phyloP scores from a whole-genome alignment of 306 rosid species.

The Elaeagnus macrophylla region DNA sequence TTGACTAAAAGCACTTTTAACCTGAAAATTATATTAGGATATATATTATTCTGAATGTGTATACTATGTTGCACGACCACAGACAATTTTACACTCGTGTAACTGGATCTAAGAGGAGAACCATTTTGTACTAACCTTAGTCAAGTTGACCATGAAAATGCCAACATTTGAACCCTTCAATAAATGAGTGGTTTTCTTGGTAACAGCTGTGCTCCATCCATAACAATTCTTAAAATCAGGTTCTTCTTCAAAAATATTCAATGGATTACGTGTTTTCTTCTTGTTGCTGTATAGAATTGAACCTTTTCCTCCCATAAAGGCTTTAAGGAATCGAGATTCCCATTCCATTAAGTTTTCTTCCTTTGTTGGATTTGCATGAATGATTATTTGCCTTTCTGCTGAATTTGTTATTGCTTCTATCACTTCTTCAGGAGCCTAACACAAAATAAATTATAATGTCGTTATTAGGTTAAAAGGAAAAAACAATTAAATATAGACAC shows the following conservation, averaged over 20 bases:
- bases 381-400: constrained; percentile 36
- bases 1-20: no score
- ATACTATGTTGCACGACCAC: neutral
- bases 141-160: constrained; percentile 63
- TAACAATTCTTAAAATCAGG: constrained; percentile 58
- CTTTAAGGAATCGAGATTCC: constrained; percentile 35
- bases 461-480: no score
- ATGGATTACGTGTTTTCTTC: constrained; percentile 12
- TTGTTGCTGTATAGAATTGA: constrained; percentile 35
- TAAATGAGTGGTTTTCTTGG: constrained; percentile 25
- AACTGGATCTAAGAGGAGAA: neutral
- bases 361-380: constrained; percentile 44
- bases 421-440: constrained; percentile 66
- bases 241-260: constrained; percentile 33
- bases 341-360: constrained; percentile 25
- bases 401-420: constrained; percentile 36
- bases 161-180: constrained; percentile 47
- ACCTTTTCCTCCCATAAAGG: constrained; percentile 16
- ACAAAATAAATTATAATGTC: neutral
- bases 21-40: no score
- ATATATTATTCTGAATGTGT: no score
- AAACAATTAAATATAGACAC: neutral
- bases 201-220: constrained; percentile 70
- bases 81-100: neutral
- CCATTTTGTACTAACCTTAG: constrained; percentile 34